Percentiles rank a stretch among this genome's conserved stretches.
phyloP scores from a whole-genome alignment of 2,329 filamentous ascomycete species.

The Metarhizium brunneum region DNA sequence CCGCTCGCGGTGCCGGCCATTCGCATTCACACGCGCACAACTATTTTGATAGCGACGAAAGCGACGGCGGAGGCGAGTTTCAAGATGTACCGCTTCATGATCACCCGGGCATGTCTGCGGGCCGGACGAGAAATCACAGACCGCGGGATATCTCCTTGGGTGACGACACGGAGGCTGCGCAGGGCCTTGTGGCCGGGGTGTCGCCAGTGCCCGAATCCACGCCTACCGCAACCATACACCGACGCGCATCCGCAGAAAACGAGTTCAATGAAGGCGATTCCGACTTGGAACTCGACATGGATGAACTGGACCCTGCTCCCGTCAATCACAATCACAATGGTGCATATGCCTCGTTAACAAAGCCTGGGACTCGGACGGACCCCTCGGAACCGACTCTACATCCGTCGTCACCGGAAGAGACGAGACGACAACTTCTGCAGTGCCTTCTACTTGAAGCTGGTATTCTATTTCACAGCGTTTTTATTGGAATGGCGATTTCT shows the following conservation, averaged over 20 bases:
- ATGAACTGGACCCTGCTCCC: constrained; percentile 45
- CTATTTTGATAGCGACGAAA: constrained; percentile 41
- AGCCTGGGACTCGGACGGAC: constrained; percentile 10
- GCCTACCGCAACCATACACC: constrained; percentile 21
- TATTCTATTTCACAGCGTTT: constrained; percentile 77
- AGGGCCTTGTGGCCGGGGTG: constrained; percentile 48
- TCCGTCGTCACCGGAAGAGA: constrained; percentile 40
- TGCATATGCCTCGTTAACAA: constrained; percentile 21
- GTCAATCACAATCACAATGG: constrained; percentile 14
- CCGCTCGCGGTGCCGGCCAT: constrained; percentile 56
- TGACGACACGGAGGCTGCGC: constrained; percentile 39
- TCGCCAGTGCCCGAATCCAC: constrained; percentile 50
- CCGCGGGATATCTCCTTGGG: constrained; percentile 38
- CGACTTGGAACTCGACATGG: constrained; percentile 50
- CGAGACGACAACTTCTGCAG: constrained; percentile 61
- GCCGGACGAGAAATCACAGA: constrained; percentile 29
- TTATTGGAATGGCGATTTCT: constrained; percentile 80
- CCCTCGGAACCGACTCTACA: constrained; percentile 12
- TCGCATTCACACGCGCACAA: constrained; percentile 45
- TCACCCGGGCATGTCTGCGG: constrained; percentile 24
- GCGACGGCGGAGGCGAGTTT: constrained; percentile 24
- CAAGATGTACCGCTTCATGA: constrained; percentile 13
- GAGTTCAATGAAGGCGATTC: constrained; percentile 37
- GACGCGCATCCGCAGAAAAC: constrained; percentile 20
- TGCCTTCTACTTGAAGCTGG: constrained; percentile 74